Evolutionary conservation across 805 yeast genomes (phyloP), one percentile per base, ranked within the genome.

Genomic region (Hemisphaericaspora nanyangensis): DNA sequence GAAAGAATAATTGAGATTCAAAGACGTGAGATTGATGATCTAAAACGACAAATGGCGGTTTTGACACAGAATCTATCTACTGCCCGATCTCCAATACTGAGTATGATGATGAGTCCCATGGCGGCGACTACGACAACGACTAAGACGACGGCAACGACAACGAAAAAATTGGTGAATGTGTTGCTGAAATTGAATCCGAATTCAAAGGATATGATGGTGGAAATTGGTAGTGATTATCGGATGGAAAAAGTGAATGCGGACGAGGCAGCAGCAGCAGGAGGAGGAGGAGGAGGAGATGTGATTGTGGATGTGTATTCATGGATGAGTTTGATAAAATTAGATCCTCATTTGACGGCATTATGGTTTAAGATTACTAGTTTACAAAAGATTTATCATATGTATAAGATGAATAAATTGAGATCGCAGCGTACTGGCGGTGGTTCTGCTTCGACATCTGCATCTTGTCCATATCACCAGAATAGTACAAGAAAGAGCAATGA

Each of bases 281-380:
- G n/a, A n/a, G n/a, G n/a, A n/a, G n/a, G n/a, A n/a, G n/a, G n/a
- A n/a, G n/a, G n/a, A n/a, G 31, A 16, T 16, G 31, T 16, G 7
- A 6, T 12, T 40, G 46, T 53, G n/a, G 54, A 55, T 36, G 50
- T 58, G 3, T 65, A 59, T 52, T 55, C 64, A 17, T 68, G 73
- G 74, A 54, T 63, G 35, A 67, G 63, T 51, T 42, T 64, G 16
- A 52, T 68, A 38, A 58, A 56, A 36, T 37, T 67, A 13, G 74
- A 68, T 45, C 70, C 70, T 0, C 66, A 64, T 31, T 54, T 68
- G 28, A 62, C 71, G 13, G 50, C 58, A 3, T 53, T 68, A 32
- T 68, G 74, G 74, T 56, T 49, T 39, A 63, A 60, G 34, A 66
- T 68, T 43, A 63, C 67, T 24, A 61, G 56, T 36, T 50, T 68